These are phyloP conservation scores for Boletus eberwhitei DNA, from an alignment of 768 basidiomycete genomes.

Conservation along the genomic window DNA sequence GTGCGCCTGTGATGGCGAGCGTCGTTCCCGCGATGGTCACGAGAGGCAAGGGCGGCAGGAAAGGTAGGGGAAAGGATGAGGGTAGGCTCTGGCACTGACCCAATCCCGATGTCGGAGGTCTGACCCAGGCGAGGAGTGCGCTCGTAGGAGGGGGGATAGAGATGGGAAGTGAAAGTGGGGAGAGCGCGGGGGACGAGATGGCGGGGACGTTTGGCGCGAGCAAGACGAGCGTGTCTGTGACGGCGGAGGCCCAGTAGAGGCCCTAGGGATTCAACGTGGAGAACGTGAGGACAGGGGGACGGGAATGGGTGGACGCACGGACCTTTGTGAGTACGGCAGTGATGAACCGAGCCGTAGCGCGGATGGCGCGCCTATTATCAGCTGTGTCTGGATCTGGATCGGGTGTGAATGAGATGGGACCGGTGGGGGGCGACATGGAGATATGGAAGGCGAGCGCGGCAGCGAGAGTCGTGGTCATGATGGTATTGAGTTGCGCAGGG, in stretches of 20 bases:
- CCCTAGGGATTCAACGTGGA: slow-evolving; percentile 2
- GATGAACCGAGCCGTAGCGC: slow-evolving; percentile 8
- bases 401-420: neutral
- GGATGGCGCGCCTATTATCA: slow-evolving; percentile 27
- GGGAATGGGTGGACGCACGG: neutral
- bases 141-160: neutral
- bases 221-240: slow-evolving; percentile 7
- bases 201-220: slow-evolving; percentile 8
- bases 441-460: slow-evolving; percentile 43
- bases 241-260: slow-evolving; percentile 13
- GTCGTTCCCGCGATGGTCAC: slow-evolving; percentile 34
- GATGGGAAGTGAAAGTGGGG: neutral
- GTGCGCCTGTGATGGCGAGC: slow-evolving; percentile 40
- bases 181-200: neutral
- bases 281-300: neutral
- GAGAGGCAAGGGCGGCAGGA: neutral
- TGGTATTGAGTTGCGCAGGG: neutral
- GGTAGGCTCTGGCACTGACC: neutral
- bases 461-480: slow-evolving; percentile 28
- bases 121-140: neutral
- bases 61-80: neutral
- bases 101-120: neutral
- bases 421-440: slow-evolving; percentile 41
- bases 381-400: neutral
- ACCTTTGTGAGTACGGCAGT: slow-evolving; percentile 14